phyloP scores from a whole-genome alignment of 73 alveolate genomes.

The Paramecium sexaurelia region DNA sequence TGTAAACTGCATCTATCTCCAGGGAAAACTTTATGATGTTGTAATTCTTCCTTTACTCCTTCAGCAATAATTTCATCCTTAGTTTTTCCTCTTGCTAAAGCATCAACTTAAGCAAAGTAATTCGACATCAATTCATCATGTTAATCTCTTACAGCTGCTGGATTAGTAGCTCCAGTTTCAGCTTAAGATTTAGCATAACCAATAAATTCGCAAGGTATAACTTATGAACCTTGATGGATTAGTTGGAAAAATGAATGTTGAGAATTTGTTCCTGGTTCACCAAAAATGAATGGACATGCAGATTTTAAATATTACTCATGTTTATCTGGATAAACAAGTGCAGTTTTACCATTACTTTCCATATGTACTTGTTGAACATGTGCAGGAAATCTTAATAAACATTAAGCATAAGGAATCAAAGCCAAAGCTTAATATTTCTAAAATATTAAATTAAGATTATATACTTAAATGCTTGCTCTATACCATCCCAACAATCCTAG shows the following conservation, averaged over 20 bases:
- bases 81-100: conserved; percentile 53
- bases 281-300: conserved; percentile 56
- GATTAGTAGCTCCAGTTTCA: conserved; percentile 12
- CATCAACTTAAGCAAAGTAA: conserved; percentile 59
- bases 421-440: conserved; percentile 52
- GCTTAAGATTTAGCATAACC: conserved; percentile 59
- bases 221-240: conserved; percentile 37
- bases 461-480: conserved; percentile 31
- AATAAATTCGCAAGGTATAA: conserved; percentile 47
- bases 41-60: conserved; percentile 22
- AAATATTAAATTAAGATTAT: not conserved
- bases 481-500: conserved; percentile 67
- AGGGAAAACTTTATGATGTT: conserved; percentile 45
- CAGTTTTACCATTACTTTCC: conserved; percentile 56
- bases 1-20: conserved; percentile 53
- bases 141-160: conserved; percentile 13
- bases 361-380: conserved; percentile 48
- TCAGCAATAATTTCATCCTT: conserved; percentile 3
- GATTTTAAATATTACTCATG: conserved; percentile 21
- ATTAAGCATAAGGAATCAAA: conserved; percentile 49
- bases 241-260: conserved; percentile 48
- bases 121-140: conserved; percentile 61
- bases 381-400: conserved; percentile 57
- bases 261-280: conserved; percentile 61
- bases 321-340: not conserved